Percentiles rank a stretch among this genome's conserved stretches.
Conservation (phyloP, 257 asterid species). For the Capsicum rhomboideum region DNA sequence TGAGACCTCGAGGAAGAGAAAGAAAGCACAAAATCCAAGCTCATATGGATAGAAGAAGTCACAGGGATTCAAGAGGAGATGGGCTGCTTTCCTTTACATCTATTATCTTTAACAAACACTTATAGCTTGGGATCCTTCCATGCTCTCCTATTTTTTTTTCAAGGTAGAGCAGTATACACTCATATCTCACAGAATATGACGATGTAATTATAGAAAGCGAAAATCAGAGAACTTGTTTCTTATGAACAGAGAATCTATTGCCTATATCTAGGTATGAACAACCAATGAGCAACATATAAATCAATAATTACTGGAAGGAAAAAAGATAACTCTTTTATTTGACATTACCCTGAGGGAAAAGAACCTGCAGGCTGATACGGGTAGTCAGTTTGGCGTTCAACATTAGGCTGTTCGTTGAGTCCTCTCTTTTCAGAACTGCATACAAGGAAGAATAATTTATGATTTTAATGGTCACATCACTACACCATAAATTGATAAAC, state of each 20-base stretch:
- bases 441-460: background rate
- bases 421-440: constrained; percentile 1
- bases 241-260: background rate
- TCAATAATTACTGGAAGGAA: background rate
- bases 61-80: background rate
- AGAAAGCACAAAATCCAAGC: background rate
- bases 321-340: background rate
- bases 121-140: background rate
- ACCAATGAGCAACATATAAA: background rate
- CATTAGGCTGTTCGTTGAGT: background rate
- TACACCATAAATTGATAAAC: background rate
- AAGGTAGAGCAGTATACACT: background rate
- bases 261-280: background rate
- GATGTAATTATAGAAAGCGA: background rate
- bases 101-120: background rate
- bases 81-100: background rate
- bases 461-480: background rate
- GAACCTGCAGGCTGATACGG: background rate
- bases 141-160: background rate
- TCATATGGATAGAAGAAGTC: background rate
- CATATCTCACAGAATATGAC: background rate
- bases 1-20: background rate
- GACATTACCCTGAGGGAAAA: constrained; percentile 12
- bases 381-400: background rate
- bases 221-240: background rate